Evolutionary conservation across 2,329 filamentous ascomycete genomes (phyloP), one percentile per base, ranked within the genome.

Genomic region (Emergomyces pasteurianus): DNA sequence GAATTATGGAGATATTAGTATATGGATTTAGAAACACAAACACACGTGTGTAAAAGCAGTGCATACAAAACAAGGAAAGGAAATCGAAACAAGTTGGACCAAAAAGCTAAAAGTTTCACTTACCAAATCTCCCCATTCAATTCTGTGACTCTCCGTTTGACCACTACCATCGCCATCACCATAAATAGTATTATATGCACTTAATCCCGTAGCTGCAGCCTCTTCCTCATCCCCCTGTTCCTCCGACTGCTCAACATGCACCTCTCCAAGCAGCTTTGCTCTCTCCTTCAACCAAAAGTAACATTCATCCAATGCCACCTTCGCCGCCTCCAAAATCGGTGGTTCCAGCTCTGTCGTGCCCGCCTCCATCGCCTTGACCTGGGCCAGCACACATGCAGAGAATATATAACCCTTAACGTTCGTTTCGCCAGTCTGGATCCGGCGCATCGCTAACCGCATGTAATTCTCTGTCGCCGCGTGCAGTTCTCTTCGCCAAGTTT

Each of bases 341-440:
- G n/a, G 9, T 38, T 63, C 47, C 6, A 59, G 23, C 14, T 56
- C 49, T 16, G 43, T 5, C 12, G n/a, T 23, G 1, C 62, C 59
- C 1, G 47, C 42, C 53, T 58, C 36, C 28, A 64, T 57, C 6
- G 63, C 64, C 26, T 64, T 58, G 23, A 63, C 61, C 47, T 65
- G 64, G 3, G 59, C 60, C 38, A 65, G n/a, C 18, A 61, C 16
- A 49, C 58, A 52, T 0, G 47, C 36, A 26, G 57, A 50, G 10
- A 65, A 43, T 14, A 62, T 34, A 53, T 61, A 58, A 9, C 61
- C 61, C 43, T 58, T 63, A 2, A 65, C 54, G 28, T 65, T 65
- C 23, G 63, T 64, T 57, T 65, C 64, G n/a, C 63, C 61, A 5
- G 46, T 21, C 43, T 58, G 52, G n/a, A 64, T 58, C 38, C 63